These are phyloP conservation scores for Tetraselmis chui DNA, from an alignment of 139 green algal genomes.

Conservation along the genomic window DNA sequence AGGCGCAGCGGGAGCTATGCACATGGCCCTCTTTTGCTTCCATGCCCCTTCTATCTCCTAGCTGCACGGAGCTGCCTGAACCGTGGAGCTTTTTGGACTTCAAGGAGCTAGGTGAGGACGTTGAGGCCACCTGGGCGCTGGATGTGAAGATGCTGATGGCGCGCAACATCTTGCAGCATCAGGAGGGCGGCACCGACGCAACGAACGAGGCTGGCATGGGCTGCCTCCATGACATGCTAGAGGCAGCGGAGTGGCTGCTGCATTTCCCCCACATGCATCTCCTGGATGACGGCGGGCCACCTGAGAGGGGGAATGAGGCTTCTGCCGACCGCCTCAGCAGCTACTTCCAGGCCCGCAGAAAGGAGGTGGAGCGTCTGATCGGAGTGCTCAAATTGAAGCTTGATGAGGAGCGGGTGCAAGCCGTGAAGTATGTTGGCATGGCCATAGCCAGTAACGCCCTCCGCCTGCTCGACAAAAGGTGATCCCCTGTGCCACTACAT, in stretches of 20 bases:
- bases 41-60: background rate
- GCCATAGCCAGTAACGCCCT: background rate
- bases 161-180: background rate
- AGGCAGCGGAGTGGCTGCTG: background rate
- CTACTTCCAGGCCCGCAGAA: background rate
- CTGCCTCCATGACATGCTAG: background rate
- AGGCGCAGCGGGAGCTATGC: background rate
- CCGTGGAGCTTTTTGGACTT: background rate
- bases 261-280: background rate
- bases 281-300: background rate
- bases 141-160: background rate
- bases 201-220: background rate
- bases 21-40: background rate
- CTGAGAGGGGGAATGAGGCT: background rate
- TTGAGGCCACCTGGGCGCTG: background rate
- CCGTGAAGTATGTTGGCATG: background rate
- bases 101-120: background rate
- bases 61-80: background rate
- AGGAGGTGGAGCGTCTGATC: background rate
- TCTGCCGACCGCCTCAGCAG: background rate
- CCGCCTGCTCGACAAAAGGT: background rate
- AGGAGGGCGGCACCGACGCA: background rate
- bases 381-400: background rate
- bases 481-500: background rate
- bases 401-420: background rate